These are phyloP conservation scores for Nectriaceae sp. DNA, from an alignment of 2,329 filamentous ascomycete species.

Conservation along the genomic window DNA sequence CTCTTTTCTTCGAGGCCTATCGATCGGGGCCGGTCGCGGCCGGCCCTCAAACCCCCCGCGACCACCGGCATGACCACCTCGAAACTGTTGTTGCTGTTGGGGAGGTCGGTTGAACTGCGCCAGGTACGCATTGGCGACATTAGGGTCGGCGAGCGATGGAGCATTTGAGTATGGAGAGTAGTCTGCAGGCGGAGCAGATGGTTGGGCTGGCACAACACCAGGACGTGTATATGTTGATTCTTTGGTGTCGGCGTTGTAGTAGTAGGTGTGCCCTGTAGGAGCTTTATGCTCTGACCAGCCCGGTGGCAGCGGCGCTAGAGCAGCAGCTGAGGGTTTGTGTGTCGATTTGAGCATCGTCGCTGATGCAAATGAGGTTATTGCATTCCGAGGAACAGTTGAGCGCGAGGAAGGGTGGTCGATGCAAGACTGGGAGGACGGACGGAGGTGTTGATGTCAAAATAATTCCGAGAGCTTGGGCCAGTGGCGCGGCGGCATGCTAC, in stretches of 20 bases:
- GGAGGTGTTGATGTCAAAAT: slow-evolving; percentile 9
- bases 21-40: slow-evolving; percentile 67
- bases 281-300: slow-evolving; percentile 96
- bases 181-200: slow-evolving; percentile 32
- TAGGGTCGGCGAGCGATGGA: slow-evolving; percentile 53
- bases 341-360: slow-evolving; percentile 72
- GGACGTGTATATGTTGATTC: slow-evolving; percentile 86
- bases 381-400: background rate
- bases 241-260: slow-evolving; percentile 80
- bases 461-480: slow-evolving; percentile 15
- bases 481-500: slow-evolving; percentile 10
- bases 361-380: background rate
- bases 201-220: slow-evolving; percentile 31
- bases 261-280: slow-evolving; percentile 84
- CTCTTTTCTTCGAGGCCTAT: slow-evolving; percentile 80
- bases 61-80: slow-evolving; percentile 35
- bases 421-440: slow-evolving; percentile 3
- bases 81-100: slow-evolving; percentile 37
- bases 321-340: slow-evolving; percentile 59
- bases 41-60: slow-evolving; percentile 57
- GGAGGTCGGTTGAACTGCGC: slow-evolving; percentile 52
- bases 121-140: slow-evolving; percentile 61
- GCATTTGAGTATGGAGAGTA: slow-evolving; percentile 30
- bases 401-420: background rate
- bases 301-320: slow-evolving; percentile 63